A percentile compares a stretch with the other conserved stretches of the same genome.
phyloP scores from a whole-genome alignment of 129 eudicot genomes.

The sunflower (Helianthus annuus) region DNA sequence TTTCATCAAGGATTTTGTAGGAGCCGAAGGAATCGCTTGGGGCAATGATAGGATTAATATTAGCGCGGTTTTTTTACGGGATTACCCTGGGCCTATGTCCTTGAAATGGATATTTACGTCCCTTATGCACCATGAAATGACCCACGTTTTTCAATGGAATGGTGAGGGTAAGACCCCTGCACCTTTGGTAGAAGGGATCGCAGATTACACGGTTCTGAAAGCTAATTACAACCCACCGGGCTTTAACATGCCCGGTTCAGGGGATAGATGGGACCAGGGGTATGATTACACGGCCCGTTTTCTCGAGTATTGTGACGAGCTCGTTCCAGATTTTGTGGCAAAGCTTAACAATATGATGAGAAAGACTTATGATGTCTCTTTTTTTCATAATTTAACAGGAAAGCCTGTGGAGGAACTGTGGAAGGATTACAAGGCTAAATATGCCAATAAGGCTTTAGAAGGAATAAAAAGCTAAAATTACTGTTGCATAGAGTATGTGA shows the following conservation, averaged over 20 bases:
- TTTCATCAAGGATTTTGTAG: background rate
- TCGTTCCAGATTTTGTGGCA: constrained; percentile 12
- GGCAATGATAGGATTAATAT: constrained; percentile 20
- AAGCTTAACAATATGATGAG: constrained; percentile 27
- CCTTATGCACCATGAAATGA: constrained; percentile 41
- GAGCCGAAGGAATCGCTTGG: constrained; percentile 9
- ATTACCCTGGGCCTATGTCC: constrained; percentile 4
- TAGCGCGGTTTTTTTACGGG: background rate
- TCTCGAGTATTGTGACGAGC: constrained; percentile 28
- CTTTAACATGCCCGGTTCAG: background rate
- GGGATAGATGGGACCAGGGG: constrained; percentile 24
- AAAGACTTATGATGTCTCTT: background rate
- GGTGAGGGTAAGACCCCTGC: constrained; percentile 24
- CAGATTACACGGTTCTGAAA: constrained; percentile 21
- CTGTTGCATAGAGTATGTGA: background rate
- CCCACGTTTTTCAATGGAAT: constrained; percentile 35
- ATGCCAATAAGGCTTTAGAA: background rate
- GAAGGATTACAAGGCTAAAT: constrained; percentile 27
- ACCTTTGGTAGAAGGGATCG: constrained; percentile 22
- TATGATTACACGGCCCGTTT: constrained; percentile 27
- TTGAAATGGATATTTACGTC: constrained; percentile 22
- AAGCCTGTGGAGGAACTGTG: constrained; percentile 18
- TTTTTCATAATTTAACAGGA: constrained; percentile 15
- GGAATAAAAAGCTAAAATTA: background rate
- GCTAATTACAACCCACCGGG: background rate